phyloP scores from a whole-genome alignment of 2,329 filamentous ascomycete species.

The Paecilomyces sp. region DNA sequence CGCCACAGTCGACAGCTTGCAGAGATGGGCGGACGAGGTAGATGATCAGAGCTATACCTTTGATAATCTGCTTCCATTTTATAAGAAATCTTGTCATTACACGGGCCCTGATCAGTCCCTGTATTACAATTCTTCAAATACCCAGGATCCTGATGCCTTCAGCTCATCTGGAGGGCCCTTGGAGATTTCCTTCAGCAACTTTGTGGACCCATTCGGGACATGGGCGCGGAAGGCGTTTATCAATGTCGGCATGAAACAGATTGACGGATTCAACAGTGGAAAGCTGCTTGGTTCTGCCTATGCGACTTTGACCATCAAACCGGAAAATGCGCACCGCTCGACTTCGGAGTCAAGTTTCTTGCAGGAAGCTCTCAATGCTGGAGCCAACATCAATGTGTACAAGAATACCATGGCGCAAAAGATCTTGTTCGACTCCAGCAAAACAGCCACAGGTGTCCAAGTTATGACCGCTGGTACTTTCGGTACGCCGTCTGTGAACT shows the following conservation, averaged over 20 bases:
- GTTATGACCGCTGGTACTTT: slow-evolving; percentile 8
- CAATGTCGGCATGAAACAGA: slow-evolving; percentile 19
- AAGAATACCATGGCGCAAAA: slow-evolving; percentile 24
- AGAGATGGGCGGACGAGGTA: slow-evolving; percentile 29
- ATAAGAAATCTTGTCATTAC: slow-evolving; percentile 19
- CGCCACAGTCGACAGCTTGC: slow-evolving; percentile 21
- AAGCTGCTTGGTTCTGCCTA: slow-evolving; percentile 15
- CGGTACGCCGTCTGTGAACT: slow-evolving; percentile 13
- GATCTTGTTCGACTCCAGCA: slow-evolving; percentile 26
- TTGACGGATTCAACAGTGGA: slow-evolving; percentile 21
- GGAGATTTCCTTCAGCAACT: slow-evolving; percentile 24
- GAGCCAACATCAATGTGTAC: slow-evolving; percentile 24
- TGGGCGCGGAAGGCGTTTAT: slow-evolving; percentile 18
- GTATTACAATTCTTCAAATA: slow-evolving; percentile 16
- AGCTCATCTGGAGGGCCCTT: slow-evolving; percentile 18
- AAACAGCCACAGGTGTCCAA: slow-evolving; percentile 18
- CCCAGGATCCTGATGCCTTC: slow-evolving; percentile 14
- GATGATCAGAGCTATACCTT: slow-evolving; percentile 27
- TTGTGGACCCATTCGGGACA: slow-evolving; percentile 17
- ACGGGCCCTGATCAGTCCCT: slow-evolving; percentile 15
- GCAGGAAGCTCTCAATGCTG: slow-evolving; percentile 11
- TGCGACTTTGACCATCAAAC: slow-evolving; percentile 23
- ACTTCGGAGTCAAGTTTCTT: slow-evolving; percentile 21
- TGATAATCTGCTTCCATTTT: slow-evolving; percentile 22
- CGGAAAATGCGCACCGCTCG: slow-evolving; percentile 11